phyloP scores from a whole-genome alignment of 2,329 filamentous ascomycete genomes.

The Endothia cerciana region DNA sequence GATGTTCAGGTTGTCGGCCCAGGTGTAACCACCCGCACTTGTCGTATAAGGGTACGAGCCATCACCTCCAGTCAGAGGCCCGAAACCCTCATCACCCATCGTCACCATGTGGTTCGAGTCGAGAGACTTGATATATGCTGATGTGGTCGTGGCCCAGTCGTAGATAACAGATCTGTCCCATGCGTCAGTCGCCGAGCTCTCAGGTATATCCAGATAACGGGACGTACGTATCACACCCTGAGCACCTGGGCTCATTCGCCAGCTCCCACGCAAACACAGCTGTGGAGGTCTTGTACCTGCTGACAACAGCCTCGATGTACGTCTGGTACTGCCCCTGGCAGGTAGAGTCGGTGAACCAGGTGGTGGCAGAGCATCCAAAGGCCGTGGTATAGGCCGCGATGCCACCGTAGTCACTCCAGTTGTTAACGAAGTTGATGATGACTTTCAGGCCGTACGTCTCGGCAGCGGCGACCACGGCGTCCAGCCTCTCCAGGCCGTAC shows the following conservation, averaged over 20 bases:
- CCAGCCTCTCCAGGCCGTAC: conserved; percentile 65
- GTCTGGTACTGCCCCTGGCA: conserved; percentile 59
- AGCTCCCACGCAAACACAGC: conserved; percentile 61
- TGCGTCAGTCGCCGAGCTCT: neutral
- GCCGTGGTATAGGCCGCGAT: conserved; percentile 63
- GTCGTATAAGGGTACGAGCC: conserved; percentile 56
- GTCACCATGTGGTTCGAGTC: conserved; percentile 67
- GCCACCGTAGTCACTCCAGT: conserved; percentile 70
- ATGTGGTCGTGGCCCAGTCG: conserved; percentile 61
- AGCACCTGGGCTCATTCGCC: conserved; percentile 61
- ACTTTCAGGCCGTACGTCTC: conserved; percentile 64
- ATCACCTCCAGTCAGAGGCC: conserved; percentile 47
- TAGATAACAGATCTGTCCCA: conserved; percentile 49
- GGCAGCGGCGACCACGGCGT: conserved; percentile 64
- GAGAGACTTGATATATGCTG: conserved; percentile 65
- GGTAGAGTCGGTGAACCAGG: conserved; percentile 60
- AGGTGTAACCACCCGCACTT: conserved; percentile 53
- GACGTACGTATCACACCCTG: conserved; percentile 51
- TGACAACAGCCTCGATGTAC: conserved; percentile 54
- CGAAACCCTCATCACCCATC: conserved; percentile 61
- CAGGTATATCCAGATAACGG: too few species aligned
- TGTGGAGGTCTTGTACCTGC: conserved; percentile 50
- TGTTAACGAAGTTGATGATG: conserved; percentile 69
- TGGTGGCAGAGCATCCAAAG: conserved; percentile 56
- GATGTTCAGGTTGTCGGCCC: conserved; percentile 54